These are phyloP conservation scores for Solanum lycopersicoides DNA, from an alignment of 257 asterid genomes.

Conservation along the genomic window DNA sequence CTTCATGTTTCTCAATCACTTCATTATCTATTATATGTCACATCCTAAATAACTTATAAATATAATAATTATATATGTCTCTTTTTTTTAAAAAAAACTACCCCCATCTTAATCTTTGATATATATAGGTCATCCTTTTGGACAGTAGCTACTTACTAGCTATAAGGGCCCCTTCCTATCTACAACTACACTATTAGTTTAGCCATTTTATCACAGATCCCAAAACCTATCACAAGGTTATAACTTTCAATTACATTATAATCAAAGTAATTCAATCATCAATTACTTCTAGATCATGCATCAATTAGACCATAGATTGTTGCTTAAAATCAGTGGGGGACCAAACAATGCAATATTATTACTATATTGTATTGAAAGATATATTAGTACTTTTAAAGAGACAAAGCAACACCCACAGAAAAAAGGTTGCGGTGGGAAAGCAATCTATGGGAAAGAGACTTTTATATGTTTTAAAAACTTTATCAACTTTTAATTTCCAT, in stretches of 20 bases:
- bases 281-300: background rate
- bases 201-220: background rate
- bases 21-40: background rate
- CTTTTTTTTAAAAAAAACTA: background rate
- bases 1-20: background rate
- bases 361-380: background rate
- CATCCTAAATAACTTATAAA: background rate
- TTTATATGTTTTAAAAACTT: background rate
- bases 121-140: background rate
- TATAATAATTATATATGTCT: background rate
- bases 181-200: background rate
- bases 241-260: background rate
- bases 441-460: conserved; percentile 1
- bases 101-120: background rate
- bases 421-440: conserved; percentile 9
- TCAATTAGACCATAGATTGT: background rate
- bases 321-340: background rate
- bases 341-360: background rate
- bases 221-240: background rate
- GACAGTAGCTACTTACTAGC: background rate
- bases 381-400: background rate
- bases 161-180: background rate
- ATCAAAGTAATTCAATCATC: background rate
- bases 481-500: background rate
- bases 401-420: background rate